Percentiles rank a stretch among this genome's conserved stretches.
Conservation (phyloP, 768 basidiomycete species). For the Fomitopsis pulvina region DNA sequence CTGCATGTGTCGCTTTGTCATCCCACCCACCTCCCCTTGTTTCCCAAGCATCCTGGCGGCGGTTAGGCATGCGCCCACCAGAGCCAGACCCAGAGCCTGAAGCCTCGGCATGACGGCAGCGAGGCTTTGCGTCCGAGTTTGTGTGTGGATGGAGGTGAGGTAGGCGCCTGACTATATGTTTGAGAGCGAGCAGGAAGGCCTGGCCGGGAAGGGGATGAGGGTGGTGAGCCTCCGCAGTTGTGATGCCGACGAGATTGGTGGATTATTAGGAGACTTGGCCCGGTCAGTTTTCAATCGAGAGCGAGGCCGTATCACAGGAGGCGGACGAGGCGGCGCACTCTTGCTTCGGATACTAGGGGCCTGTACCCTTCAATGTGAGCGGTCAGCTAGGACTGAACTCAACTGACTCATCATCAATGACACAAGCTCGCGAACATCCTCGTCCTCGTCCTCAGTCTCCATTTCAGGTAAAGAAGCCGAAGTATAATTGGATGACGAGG, state of each 20-base stretch:
- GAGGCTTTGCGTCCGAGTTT: slow-evolving; percentile 74
- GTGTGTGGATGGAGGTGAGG: slow-evolving; percentile 57
- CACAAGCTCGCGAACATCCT: slow-evolving; percentile 62
- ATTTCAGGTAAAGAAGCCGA: slow-evolving; percentile 62
- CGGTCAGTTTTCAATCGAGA: slow-evolving; percentile 57
- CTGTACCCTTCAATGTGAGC: slow-evolving; percentile 34
- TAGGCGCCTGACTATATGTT: slow-evolving; percentile 52
- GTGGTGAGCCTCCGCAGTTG: slow-evolving; percentile 64
- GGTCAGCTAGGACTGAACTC: slow-evolving; percentile 79
- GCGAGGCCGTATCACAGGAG: slow-evolving; percentile 51
- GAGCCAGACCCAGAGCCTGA: slow-evolving; percentile 42
- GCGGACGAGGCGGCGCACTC: slow-evolving; percentile 44
- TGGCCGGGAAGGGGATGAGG: slow-evolving; percentile 57
- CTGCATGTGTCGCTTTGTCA: no score
- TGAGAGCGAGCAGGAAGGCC: slow-evolving; percentile 45
- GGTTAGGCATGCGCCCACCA: no score
- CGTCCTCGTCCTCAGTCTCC: slow-evolving; percentile 53
- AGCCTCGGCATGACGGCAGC: slow-evolving; percentile 59
- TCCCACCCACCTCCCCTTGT: no score
- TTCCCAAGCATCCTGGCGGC: no score
- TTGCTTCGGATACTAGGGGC: slow-evolving; percentile 39
- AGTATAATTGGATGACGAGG: slow-evolving; percentile 58
- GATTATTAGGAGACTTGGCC: slow-evolving; percentile 66
- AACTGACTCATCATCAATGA: slow-evolving; percentile 76
- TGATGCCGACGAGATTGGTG: slow-evolving; percentile 61